These are phyloP conservation scores for Aspergillus funiculosus DNA, from an alignment of 495 filamentous ascomycete genomes.

Conservation along the genomic window DNA sequence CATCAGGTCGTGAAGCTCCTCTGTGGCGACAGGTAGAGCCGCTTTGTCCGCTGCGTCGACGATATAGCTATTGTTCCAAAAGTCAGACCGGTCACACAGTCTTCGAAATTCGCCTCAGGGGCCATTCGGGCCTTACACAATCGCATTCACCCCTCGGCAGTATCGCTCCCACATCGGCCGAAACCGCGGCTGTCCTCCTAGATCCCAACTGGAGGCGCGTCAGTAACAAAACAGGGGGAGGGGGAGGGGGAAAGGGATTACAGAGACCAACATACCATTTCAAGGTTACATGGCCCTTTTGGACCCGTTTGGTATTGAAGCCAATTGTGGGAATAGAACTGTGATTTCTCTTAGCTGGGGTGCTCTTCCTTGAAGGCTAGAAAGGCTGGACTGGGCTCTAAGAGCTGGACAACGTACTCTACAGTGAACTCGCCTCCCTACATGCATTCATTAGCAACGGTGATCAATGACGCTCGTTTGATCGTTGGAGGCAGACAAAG, in stretches of 20 bases:
- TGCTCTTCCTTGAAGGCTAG: no score
- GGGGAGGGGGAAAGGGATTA: no score
- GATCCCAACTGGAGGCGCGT: slow-evolving; percentile 67
- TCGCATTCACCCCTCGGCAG: slow-evolving; percentile 94
- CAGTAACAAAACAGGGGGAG: slow-evolving; percentile 10
- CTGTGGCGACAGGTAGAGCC: slow-evolving; percentile 78
- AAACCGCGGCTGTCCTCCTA: slow-evolving; percentile 95
- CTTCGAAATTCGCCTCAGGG: neutral
- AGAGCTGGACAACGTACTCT: slow-evolving; percentile 66
- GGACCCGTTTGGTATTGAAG: slow-evolving; percentile 98
- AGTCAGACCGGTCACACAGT: slow-evolving; percentile 17
- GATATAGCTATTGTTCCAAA: slow-evolving; percentile 62
- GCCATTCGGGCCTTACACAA: slow-evolving; percentile 58
- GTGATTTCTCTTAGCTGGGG: slow-evolving; percentile 41
- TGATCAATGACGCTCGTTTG: neutral
- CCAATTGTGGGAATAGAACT: slow-evolving; percentile 98
- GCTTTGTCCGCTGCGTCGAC: slow-evolving; percentile 82
- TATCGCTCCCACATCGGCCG: slow-evolving; percentile 99
- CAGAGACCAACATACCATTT: slow-evolving; percentile 65
- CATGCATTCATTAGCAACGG: slow-evolving; percentile 22
- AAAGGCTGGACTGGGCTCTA: slow-evolving; percentile 10
- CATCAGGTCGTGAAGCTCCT: slow-evolving; percentile 86
- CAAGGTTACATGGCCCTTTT: slow-evolving; percentile 96
- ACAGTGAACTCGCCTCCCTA: slow-evolving; percentile 98
- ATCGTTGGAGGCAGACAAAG: slow-evolving; percentile 2